Evolutionary conservation across 495 filamentous ascomycete genomes (phyloP).

Genomic region (Podospora pseudoanserina): DNA sequence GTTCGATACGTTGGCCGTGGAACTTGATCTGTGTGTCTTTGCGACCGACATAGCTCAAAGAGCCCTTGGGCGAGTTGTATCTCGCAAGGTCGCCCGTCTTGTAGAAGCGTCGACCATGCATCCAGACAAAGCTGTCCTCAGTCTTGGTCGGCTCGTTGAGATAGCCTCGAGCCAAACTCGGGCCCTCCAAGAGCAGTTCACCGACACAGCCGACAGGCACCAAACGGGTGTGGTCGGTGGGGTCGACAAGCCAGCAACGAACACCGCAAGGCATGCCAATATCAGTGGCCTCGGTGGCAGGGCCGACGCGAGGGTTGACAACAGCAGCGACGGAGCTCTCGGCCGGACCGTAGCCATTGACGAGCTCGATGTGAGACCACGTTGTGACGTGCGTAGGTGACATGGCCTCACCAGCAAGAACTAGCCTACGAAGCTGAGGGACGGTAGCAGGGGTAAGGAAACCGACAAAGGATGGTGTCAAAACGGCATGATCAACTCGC

Average conservation of each 20-base stretch:
- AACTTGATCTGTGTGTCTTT: slow-evolving; percentile 41
- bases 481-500: slow-evolving; percentile 48
- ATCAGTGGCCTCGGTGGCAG: slow-evolving; percentile 21
- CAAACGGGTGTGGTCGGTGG: slow-evolving; percentile 52
- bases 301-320: slow-evolving; percentile 19
- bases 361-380: slow-evolving; percentile 27
- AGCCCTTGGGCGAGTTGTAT: slow-evolving; percentile 48
- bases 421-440: slow-evolving; percentile 39
- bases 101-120: slow-evolving; percentile 40
- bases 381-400: slow-evolving; percentile 12
- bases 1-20: slow-evolving; percentile 39
- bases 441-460: slow-evolving; percentile 41
- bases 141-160: slow-evolving; percentile 32
- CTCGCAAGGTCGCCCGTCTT: slow-evolving; percentile 59
- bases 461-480: slow-evolving; percentile 47
- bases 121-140: background rate
- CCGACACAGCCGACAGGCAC: slow-evolving; percentile 67
- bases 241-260: slow-evolving; percentile 53
- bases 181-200: slow-evolving; percentile 72
- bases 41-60: slow-evolving; percentile 46
- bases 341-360: slow-evolving; percentile 36
- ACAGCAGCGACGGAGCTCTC: slow-evolving; percentile 30
- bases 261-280: slow-evolving; percentile 20
- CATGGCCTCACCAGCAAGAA: slow-evolving; percentile 41
- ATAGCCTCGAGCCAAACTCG: slow-evolving; percentile 55